Evolutionary conservation across 2,329 filamentous ascomycete species (phyloP).

Genomic region (Hypoxylon sp.): DNA sequence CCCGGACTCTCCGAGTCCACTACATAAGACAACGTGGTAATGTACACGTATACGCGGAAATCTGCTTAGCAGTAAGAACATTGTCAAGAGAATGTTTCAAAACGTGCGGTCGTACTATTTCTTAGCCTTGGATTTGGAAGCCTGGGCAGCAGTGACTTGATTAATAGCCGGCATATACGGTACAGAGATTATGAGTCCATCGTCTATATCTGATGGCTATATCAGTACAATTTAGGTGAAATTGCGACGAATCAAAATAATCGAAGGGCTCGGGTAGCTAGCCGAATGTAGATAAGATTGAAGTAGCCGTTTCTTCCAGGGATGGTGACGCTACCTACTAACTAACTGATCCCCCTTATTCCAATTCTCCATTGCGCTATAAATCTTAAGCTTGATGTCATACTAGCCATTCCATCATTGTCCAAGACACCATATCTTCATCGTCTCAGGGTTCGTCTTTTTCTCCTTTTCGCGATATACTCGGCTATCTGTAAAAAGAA

Average conservation of each 20-base stretch:
- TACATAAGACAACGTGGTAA: conserved; percentile 3
- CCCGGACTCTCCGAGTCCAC: conserved; percentile 15
- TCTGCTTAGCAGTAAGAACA: not conserved
- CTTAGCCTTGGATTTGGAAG: not conserved
- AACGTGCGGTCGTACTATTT: not conserved
- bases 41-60: not conserved
- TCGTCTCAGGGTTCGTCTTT: not conserved
- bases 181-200: conserved; percentile 9
- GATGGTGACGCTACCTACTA: conserved; percentile 41
- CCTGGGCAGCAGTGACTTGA: conserved; percentile 7
- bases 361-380: conserved; percentile 20
- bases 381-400: conserved; percentile 28
- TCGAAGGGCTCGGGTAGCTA: conserved; percentile 26
- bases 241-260: conserved; percentile 27
- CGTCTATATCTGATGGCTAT: conserved; percentile 5
- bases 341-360: conserved; percentile 27
- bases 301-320: conserved; percentile 27
- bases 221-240: conserved; percentile 5
- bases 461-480: conserved; percentile 7
- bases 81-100: not conserved
- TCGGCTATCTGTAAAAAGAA: conserved; percentile 11
- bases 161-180: conserved; percentile 12
- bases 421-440: conserved; percentile 9
- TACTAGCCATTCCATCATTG: conserved; percentile 4
- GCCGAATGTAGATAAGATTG: conserved; percentile 21